Evolutionary conservation across 78 protist genomes (phyloP), one percentile per base, ranked within the genome.

Genomic region (Pigoraptor vietnamica): DNA sequence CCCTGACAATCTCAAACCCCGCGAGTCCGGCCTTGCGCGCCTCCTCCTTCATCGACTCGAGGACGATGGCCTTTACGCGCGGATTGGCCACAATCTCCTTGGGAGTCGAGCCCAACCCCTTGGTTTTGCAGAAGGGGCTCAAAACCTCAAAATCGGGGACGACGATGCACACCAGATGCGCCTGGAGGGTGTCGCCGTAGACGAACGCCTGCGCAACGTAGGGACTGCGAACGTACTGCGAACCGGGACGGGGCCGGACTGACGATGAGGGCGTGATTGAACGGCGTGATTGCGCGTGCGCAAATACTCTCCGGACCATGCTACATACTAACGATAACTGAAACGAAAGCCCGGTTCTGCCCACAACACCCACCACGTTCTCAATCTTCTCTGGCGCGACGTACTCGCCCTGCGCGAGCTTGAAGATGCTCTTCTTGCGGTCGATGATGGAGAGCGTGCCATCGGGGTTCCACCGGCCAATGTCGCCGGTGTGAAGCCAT

Each of bases 401-500:
- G 40, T 87, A 25, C 21, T 87, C 81, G 2, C 40, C 81, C 9
- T 87, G 90, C 0, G 36, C 37, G 29, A 87, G 81, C 24, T 37
- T 87, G 36, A 38, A 40, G 24, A 40, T 40, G 37, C 24, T 39
- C 67, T 98, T 99, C 96, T 96, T 96, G 81, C 99, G 94, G 90
- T 98, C 99, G 48, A 98, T 89, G 93, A 99, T 94, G 35, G 40
- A 29, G 81, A 98, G 84, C 2, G 88, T 39, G 86, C 98, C 99
- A 88, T 96, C 91, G 34, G 21, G 48, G 39, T 90, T 56, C 93
- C 94, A 48, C 91, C 91, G 91, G 29, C 98, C 99, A 83, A 99
- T 67, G 95, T 99, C 99, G 82, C 99, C 99, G 23, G 99, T 97
- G 94, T 96, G 96, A 95, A 98, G 95, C 96, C 96, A 99, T 38